These are phyloP conservation scores for Hyaloscypha bicolor DNA, from an alignment of 495 filamentous ascomycete genomes.

Conservation along the genomic window DNA sequence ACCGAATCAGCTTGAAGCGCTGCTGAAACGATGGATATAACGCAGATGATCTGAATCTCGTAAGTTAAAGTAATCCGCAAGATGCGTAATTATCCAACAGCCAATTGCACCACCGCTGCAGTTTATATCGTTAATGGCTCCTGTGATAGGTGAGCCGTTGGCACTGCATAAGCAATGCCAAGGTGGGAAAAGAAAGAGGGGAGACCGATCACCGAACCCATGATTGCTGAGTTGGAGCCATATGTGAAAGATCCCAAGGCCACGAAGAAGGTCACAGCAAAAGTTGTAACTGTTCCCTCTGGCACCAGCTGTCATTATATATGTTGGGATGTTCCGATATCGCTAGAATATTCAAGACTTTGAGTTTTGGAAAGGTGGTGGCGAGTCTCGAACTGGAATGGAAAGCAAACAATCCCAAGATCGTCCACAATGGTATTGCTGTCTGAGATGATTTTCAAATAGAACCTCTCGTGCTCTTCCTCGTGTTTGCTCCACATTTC, in stretches of 20 bases:
- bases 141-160: neutral
- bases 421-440: too few species aligned
- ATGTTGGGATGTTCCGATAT: too few species aligned
- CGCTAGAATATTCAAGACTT: too few species aligned
- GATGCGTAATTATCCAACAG: neutral
- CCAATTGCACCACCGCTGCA: too few species aligned
- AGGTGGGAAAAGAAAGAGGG: neutral
- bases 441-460: too few species aligned
- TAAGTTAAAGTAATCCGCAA: neutral
- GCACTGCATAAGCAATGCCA: neutral
- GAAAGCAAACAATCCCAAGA: too few species aligned
- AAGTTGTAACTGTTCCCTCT: too few species aligned
- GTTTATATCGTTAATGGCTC: neutral
- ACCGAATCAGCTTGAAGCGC: neutral
- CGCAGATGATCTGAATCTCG: conserved; percentile 7
- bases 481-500: too few species aligned
- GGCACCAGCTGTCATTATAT: too few species aligned
- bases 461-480: too few species aligned
- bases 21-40: neutral
- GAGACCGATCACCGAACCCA: neutral
- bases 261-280: neutral
- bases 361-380: too few species aligned
- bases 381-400: too few species aligned
- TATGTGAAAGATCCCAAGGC: conserved; percentile 11
- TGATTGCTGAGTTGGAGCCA: conserved; percentile 3